Base-by-base conservation (phyloP, 2,329 filamentous ascomycete genomes). In the Orbilia brochopaga region DNA sequence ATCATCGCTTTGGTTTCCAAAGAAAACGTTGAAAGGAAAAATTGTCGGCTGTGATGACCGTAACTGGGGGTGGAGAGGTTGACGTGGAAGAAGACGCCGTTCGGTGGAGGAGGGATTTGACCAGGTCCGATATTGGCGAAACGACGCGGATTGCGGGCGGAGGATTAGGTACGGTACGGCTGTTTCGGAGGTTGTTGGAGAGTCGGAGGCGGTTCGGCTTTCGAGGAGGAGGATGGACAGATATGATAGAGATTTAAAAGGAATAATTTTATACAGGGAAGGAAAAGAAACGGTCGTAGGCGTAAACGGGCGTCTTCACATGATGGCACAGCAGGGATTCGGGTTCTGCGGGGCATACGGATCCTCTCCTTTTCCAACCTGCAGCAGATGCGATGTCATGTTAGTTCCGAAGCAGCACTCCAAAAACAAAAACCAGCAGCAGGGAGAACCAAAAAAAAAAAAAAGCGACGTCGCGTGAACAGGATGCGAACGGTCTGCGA, bases 311-410 rank as follows among this genome's bases (percentile, higher is more conserved):
- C 64, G 67, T 70, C 73, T 76, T 83, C 85, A 97, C 93, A 97
- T 97, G 82, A 99, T 88, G 78, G 89, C 85, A 83, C 94, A 99
- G 87, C 94, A 99, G 78, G 92, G 90, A 79, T 88, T 90, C 76
- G 86, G 91, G 83, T 95, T 91, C 83, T 95, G 93, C 76, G 93
- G 93, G 78, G 93, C 92, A 80, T 99, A 99, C n/a, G 94, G 94
- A 80, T 99, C 94, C 80, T 97, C 94, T 80, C 90, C 89, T 84
- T 92, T 93, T 79, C 95, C 91, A 75, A 97, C 91, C 76, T 77
- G 69, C 74, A 64, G 51, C 59, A 48, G 61, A 61, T 27, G 63
- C 32, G 17, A 72, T 60, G 40, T 54, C 48, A 59, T 37, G 67
- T 72, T 72, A 72, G 67, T 65, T 40, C 17, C 23, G 44, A 27